Evolutionary conservation across 2,329 filamentous ascomycete species (phyloP), one percentile per base, ranked within the genome.

Genomic region (Fusarium circinatum): DNA sequence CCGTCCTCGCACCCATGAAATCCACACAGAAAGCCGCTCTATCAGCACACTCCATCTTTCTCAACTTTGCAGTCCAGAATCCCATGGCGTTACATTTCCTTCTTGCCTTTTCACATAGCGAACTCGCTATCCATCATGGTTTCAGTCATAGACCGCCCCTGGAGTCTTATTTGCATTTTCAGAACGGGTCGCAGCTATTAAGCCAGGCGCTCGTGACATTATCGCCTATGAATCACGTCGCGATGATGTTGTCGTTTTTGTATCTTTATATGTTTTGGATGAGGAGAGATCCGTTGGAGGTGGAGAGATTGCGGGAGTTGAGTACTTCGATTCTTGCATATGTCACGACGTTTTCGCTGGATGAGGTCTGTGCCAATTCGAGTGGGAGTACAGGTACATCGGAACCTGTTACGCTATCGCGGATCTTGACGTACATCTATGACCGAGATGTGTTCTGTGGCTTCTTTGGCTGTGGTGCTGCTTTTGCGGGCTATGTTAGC

Each of bases 231-330:
- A 42, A 67, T 6, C 65, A 67, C 5, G 15, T 60, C 10, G 38
- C 65, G 1, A 67, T 67, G 65, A 67, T 67, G 65, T n/a, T 67
- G 17, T 67, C 65, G 2, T 67, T 60, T 24, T 28, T 67, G 7
- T 67, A 67, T 12, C 52, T 67, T 2, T 67, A 41, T 1, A 67
- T 67, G 62, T 67, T 67, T 4, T 67, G 65, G 65, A 67, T 67
- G 62, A n/a, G 65, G 1, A 49, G 65, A 1, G 32, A 67, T 11
- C 65, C 65, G 1, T 6, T 67, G 6, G 38, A 60, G 2, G 52
- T 67, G 26, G 10, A 18, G 9, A 34, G 45, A 6, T 4, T 68
- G 0, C 17, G 52, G 0, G 62, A 52, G 38, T 30, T 67, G 20
- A 68, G 65, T 2, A 47, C 3, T 13, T 67, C 62, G 1, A 30